A percentile compares a stretch with the other conserved stretches of the same genome.
Evolutionary conservation across 164 flowering plant species (phyloP).

Genomic region (Santalum album): DNA sequence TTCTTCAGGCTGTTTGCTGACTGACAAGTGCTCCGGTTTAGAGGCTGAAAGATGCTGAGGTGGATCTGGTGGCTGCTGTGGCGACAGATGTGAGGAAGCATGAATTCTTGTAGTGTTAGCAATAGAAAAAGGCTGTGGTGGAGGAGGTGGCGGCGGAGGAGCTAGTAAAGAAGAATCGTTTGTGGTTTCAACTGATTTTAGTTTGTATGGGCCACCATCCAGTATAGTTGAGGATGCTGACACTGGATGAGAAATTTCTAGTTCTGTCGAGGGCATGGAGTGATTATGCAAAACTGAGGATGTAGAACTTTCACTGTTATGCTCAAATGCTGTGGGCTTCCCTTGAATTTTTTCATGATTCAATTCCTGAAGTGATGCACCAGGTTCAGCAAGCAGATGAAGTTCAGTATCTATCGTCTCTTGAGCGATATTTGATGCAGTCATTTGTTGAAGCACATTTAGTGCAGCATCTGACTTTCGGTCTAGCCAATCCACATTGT

Average conservation of each 20-base stretch:
- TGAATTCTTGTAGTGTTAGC: not conserved
- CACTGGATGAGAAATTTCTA: slow-evolving; percentile 3
- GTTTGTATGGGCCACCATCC: slow-evolving; percentile 8
- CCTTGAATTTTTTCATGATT: slow-evolving; percentile 12
- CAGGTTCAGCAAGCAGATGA: not conserved
- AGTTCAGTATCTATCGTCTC: slow-evolving; percentile 16
- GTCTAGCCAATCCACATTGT: slow-evolving; percentile 46
- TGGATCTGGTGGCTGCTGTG: slow-evolving; percentile 11
- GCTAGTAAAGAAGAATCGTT: slow-evolving; percentile 2
- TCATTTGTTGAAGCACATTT: slow-evolving; percentile 37
- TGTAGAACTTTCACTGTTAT: slow-evolving; percentile 1
- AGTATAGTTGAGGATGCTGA: slow-evolving; percentile 8
- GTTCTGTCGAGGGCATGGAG: slow-evolving; percentile 8
- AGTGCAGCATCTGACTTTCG: slow-evolving; percentile 34
- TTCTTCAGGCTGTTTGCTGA: not conserved
- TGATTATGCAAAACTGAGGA: slow-evolving; percentile 9
- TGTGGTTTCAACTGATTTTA: slow-evolving; percentile 4
- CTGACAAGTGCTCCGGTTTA: no score
- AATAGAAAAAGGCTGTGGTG: not conserved
- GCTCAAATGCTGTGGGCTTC: slow-evolving; percentile 4
- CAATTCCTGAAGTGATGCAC: not conserved
- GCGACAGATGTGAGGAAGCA: slow-evolving; percentile 7
- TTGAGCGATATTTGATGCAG: slow-evolving; percentile 15
- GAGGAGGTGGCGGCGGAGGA: not conserved
- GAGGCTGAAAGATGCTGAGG: not conserved